These are phyloP conservation scores for Calvatia gigantea DNA, from an alignment of 768 basidiomycete species.

Conservation along the genomic window DNA sequence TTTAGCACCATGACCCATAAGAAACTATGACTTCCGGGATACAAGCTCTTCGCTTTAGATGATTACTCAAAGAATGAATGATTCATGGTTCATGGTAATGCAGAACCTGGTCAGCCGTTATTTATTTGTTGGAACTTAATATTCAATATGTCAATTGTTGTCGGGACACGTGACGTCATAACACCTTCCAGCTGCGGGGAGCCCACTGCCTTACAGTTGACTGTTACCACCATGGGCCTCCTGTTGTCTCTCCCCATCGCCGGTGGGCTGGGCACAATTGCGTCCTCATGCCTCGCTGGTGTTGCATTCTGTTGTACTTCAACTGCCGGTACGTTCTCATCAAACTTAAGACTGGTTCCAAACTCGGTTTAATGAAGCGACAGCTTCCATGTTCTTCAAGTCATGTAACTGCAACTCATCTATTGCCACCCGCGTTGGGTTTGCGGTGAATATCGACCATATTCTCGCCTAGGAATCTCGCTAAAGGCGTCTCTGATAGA, in stretches of 20 bases:
- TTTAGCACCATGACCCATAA: too few relatives aligned
- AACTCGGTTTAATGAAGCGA: slow-evolving; percentile 14
- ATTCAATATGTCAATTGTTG: too few relatives aligned
- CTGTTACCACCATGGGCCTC: slow-evolving; percentile 56
- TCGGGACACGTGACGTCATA: slow-evolving; percentile 5
- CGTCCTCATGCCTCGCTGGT: slow-evolving; percentile 79
- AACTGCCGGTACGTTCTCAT: slow-evolving; percentile 60
- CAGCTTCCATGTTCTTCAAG: slow-evolving; percentile 96
- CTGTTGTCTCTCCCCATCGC: slow-evolving; percentile 71
- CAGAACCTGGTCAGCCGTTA: too few relatives aligned
- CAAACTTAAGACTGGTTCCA: background rate
- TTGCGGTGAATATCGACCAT: background rate
- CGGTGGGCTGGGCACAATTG: slow-evolving; percentile 67
- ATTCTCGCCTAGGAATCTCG: background rate
- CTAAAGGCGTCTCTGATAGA: slow-evolving; percentile 38
- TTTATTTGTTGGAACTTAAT: too few relatives aligned
- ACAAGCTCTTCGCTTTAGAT: too few relatives aligned
- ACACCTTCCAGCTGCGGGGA: background rate
- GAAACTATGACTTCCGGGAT: too few relatives aligned
- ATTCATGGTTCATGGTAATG: too few relatives aligned
- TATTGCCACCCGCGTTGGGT: slow-evolving; percentile 92
- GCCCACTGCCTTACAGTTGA: background rate
- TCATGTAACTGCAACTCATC: slow-evolving; percentile 99
- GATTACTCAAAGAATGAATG: too few relatives aligned
- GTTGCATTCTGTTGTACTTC: slow-evolving; percentile 86